Evolutionary conservation across 2,329 filamentous ascomycete genomes (phyloP), one percentile per base, ranked within the genome.

Genomic region (Gnomoniopsis smithogilvyi): DNA sequence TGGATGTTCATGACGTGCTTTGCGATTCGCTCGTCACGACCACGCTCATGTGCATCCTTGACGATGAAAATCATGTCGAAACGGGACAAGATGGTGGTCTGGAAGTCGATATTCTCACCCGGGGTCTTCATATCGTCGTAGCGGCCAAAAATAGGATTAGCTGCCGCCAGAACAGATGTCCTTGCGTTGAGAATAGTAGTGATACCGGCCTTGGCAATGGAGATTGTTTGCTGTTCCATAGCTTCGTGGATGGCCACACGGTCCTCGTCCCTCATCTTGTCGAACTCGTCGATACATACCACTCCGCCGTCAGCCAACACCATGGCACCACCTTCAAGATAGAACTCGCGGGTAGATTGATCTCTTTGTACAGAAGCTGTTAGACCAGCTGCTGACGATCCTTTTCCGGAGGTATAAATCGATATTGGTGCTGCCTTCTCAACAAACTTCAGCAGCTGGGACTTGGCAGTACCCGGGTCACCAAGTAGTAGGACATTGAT

Each of bases 41-140:
- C 88, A 48, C 91, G 85, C 63, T 94, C 91, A 72, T 99, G 95
- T 63, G 96, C 92, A 72, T 99, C 95, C 67, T 91, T 91, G 63
- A 99, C 94, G 65, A 99, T 97, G 79, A 98, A 99, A 65, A 99
- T 98, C 91, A 99, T 97, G 74, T 99, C 95, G 73, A 99, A 99
- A 83, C 95, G 91, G 2, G 94, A 98, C 65, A 99, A 73, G 68
- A 99, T 98, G 3, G 95, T 99, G 0, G 95, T 99, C 70, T 99
- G 95, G 75, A 99, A 99, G 75, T 99, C 95, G 66, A 99, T 99
- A 71, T 99, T 99, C 75, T 99, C 95, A 61, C 95, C 95, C 0
- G 95, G 95, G 0, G 91, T 92, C 74, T 98, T 98, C 80, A 99
- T 88, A 69, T 99, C 95, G 72, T 99, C 95, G 75, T 99, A 99